Percentiles rank a stretch among this genome's conserved stretches.
phyloP scores from a whole-genome alignment of 2,329 filamentous ascomycete genomes.

The Paracoccidioides brasiliensis region DNA sequence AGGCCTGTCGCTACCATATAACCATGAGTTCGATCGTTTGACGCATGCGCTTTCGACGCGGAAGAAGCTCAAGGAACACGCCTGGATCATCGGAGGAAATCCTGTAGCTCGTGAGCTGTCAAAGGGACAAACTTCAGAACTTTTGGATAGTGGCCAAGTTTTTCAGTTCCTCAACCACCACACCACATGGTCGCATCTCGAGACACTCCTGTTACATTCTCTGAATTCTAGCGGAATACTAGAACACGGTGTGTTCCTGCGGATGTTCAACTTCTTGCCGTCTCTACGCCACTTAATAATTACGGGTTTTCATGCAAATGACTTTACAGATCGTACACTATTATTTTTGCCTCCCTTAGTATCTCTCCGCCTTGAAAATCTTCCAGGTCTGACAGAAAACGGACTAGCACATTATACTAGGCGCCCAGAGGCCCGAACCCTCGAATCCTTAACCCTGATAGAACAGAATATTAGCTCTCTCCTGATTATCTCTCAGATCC shows the following conservation, averaged over 20 bases:
- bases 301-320: slow-evolving; percentile 39
- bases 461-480: slow-evolving; percentile 42
- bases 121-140: slow-evolving; percentile 18
- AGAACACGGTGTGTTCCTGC: slow-evolving; percentile 43
- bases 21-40: slow-evolving; percentile 41
- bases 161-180: slow-evolving; percentile 43
- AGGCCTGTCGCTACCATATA: slow-evolving; percentile 41
- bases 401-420: slow-evolving; percentile 41
- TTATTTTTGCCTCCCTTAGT: slow-evolving; percentile 39
- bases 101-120: slow-evolving; percentile 27
- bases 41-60: slow-evolving; percentile 44
- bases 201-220: slow-evolving; percentile 42
- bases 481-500: slow-evolving; percentile 39
- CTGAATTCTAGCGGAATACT: slow-evolving; percentile 32
- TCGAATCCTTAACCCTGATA: slow-evolving; percentile 39
- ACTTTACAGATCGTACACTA: slow-evolving; percentile 44
- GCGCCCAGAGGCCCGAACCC: slow-evolving; percentile 31
- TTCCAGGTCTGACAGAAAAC: slow-evolving; percentile 43
- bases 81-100: slow-evolving; percentile 42
- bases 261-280: slow-evolving; percentile 41
- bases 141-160: slow-evolving; percentile 36
- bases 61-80: slow-evolving; percentile 40
- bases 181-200: slow-evolving; percentile 37
- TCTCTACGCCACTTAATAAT: slow-evolving; percentile 41
- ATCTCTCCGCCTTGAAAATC: slow-evolving; percentile 42